Base-by-base conservation (phyloP, 2,329 filamentous ascomycete genomes). In the Botrytis sinoallii region DNA sequence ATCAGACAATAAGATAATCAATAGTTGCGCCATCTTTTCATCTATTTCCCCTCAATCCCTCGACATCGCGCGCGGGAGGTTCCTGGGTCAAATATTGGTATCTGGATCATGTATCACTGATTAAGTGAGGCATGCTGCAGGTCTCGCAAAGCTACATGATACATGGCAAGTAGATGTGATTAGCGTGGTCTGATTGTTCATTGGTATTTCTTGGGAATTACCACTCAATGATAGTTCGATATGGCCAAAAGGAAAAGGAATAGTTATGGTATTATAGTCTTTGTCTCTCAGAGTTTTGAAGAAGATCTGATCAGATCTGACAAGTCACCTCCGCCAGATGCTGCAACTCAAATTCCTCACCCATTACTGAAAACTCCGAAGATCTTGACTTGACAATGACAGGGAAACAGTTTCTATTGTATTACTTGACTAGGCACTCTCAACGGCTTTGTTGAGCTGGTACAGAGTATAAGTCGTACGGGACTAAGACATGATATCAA, bases 91-190 rank as follows among this genome's bases (percentile, higher is more conserved):
- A 29, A 57, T 20, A 42, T 40, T 68, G 55, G 35, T 20, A 59
- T 72, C 70, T 72, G 61, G 38, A 72, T 72, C 70, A 66, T 66
- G 70, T 66, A 46, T 66, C n/a, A 63, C 46, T 32, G 38, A 48
- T 71, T 25, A 48, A 71, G 40, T 55, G 38, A 66, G 70, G 70
- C 70, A 71, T 66, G 70, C 70, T 71, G 70, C 70, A 72, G 60
- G 70, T 72, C 48, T 72, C 61, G 61, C 70, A 57, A 59, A 59
- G 70, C 48, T 67, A 67, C 61, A 66, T 67, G 48, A 42, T 67
- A 66, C 38, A 72, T 66, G 70, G 70, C 70, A 66, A 72, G 61
- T 65, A 57, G 29, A 72, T 72, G 70, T 66, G 40, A 66, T 72
- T 57, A 57, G 70, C 70, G 70, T 72, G 61, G 70, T 72, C 46